Evolutionary conservation across 768 basidiomycete species (phyloP), one percentile per base, ranked within the genome.

Genomic region (Tylopilus cervinicoccineus): DNA sequence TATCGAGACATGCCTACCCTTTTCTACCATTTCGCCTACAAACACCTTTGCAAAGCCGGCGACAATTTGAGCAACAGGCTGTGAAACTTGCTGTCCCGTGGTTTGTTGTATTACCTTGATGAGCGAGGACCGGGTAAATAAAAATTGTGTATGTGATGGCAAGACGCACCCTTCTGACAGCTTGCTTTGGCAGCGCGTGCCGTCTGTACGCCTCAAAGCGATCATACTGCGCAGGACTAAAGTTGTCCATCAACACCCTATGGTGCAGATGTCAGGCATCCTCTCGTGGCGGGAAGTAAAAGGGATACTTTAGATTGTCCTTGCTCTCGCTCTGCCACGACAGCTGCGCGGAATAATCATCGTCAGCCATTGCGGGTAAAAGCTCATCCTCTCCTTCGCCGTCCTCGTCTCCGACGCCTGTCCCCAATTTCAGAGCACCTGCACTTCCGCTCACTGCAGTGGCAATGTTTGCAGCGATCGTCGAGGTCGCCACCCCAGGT

Each of bases 1-100:
- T 26, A 16, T 12, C 3, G 6, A 5, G 29, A 27, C 7, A 1
- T 17, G 10, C 37, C 47, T 41, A 89, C 91, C 91, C 70, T 86
- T 88, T 62, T 93, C 92, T 16, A 93, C 79, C 6, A 95, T 88
- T 65, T 94, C 92, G 3, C 93, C 93, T 4, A 95, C 90, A 51
- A 93, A 95, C 0, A 95, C 90, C 61, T 94, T 95, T 13, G 80
- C 78, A 48, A 95, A 87, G 52, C 93, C 93, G 6, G 91, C 90
- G 3, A 94, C 86, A 37, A 93, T 81, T 53, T 93, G 91, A 2
- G 92, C 86, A 5, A 94, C 87, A 4, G 89, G 88, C 57, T 85
- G 83, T 4, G 90, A 90, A 6, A 89, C 88, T 58, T 91, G 87
- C 50, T 90, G 85, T 14, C 84, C 84, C 0, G 84, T 72, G 1